Evolutionary conservation across 2,329 filamentous ascomycete genomes (phyloP), one percentile per base, ranked within the genome.

Genomic region (Fusarium hainanense): DNA sequence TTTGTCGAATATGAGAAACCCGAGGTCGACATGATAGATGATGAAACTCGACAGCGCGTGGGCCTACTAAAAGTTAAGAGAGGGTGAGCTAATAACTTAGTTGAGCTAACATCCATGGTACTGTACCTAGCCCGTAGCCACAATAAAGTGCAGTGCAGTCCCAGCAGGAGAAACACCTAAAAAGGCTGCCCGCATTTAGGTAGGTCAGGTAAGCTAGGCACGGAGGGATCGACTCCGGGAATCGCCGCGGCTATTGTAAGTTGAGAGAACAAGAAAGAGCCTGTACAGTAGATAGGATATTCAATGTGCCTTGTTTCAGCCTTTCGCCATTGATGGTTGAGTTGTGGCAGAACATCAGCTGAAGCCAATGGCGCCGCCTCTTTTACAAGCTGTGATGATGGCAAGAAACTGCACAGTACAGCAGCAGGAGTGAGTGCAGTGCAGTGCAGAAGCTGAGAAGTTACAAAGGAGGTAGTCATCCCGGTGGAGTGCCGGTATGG

Each of bases 21-120:
- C 23, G 27, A 61, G 49, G 42, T 48, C 18, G 42, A 70, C 40
- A 54, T 69, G 66, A 69, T 52, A 69, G 58, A 67, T 69, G 66
- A 70, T 69, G 51, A 70, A 67, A 57, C 42, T 47, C 25, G 37
- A 46, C 47, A 48, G 42, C 32, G 49, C 49, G 49, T 52, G 49
- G n/a, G 21, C n/a, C 34, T 51, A 51, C 49, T 51, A 51, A 41
- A 41, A 27, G 49, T 51, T 27, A 51, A 30, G 46, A 34, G 32
- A 51, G 49, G 49, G 49, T 28, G 34, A 41, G 25, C 49, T 51
- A 41, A 51, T 51, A 28, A 51, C 18, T 51, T 28, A 25, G 34
- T 21, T 34, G 37, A 41, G 49, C 21, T 14, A 25, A 21, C 21
- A 43, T 23, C 21, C 21, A 23, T 23, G 21, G 21, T 23, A 23